Conservation (phyloP, 257 asterid species). For the Petunia axillaris region DNA sequence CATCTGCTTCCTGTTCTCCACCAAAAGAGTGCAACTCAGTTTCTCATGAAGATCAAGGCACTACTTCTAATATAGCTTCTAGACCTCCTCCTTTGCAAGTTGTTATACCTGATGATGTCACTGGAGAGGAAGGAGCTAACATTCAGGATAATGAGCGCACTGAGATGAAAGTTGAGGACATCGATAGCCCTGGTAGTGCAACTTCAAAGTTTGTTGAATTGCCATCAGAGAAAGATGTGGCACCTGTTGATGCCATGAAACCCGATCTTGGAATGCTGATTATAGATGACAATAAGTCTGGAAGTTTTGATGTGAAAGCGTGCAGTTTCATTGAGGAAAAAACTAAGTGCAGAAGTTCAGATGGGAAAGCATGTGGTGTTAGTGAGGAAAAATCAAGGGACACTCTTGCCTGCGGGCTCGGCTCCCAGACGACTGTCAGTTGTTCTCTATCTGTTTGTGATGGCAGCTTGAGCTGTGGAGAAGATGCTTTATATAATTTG, state of each 20-base stretch:
- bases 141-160: conserved; percentile 35
- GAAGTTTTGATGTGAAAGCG: conserved; percentile 35
- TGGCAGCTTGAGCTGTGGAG: conserved; percentile 36
- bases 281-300: conserved; percentile 36
- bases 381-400: conserved; percentile 29
- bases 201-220: conserved; percentile 68
- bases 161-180: conserved; percentile 53
- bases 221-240: conserved; percentile 40
- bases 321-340: conserved; percentile 32
- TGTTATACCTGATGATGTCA: conserved; percentile 42
- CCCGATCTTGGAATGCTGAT: conserved; percentile 33
- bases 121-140: conserved; percentile 38
- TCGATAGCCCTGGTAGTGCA: conserved; percentile 85
- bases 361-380: conserved; percentile 28
- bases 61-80: conserved; percentile 42
- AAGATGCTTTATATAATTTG: conserved; percentile 42
- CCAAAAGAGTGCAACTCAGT: conserved; percentile 43
- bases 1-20: conserved; percentile 51
- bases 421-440: conserved; percentile 34
- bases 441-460: conserved; percentile 30
- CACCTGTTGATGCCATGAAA: conserved; percentile 34
- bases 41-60: conserved; percentile 53
- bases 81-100: conserved; percentile 50
- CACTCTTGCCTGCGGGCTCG: conserved; percentile 28
- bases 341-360: conserved; percentile 34